phyloP scores from a whole-genome alignment of 2,329 filamentous ascomycete genomes.

The Epichloe gansuensis region DNA sequence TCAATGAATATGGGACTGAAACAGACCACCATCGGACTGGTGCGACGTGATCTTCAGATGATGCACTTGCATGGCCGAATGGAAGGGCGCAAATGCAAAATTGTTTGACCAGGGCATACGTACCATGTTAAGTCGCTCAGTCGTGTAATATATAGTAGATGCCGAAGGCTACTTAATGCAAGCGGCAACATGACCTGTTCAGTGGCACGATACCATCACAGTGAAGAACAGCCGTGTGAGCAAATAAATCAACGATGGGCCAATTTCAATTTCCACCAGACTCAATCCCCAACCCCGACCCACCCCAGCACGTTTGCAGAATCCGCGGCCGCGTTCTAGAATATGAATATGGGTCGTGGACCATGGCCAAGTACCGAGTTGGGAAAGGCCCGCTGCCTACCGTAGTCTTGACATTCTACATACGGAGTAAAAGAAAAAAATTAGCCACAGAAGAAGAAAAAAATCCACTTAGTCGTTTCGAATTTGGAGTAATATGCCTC shows the following conservation, averaged over 20 bases:
- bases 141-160: too few species aligned
- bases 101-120: too few species aligned
- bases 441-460: too few species aligned
- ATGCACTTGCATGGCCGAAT: background rate
- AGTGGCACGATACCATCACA: too few species aligned
- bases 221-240: background rate
- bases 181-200: too few species aligned
- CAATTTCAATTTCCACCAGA: background rate
- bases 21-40: background rate
- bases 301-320: background rate
- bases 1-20: background rate
- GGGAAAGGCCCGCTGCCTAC: background rate
- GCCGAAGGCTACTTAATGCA: too few species aligned
- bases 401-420: too few species aligned
- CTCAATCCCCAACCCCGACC: too few species aligned
- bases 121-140: too few species aligned
- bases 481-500: too few species aligned
- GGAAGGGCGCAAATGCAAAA: background rate
- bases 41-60: background rate
- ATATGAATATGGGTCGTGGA: background rate
- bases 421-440: too few species aligned
- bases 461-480: too few species aligned
- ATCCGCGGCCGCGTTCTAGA: background rate
- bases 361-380: background rate
- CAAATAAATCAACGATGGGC: background rate